These are phyloP conservation scores for Paxillus involutus DNA, from an alignment of 768 basidiomycete species.

Conservation along the genomic window DNA sequence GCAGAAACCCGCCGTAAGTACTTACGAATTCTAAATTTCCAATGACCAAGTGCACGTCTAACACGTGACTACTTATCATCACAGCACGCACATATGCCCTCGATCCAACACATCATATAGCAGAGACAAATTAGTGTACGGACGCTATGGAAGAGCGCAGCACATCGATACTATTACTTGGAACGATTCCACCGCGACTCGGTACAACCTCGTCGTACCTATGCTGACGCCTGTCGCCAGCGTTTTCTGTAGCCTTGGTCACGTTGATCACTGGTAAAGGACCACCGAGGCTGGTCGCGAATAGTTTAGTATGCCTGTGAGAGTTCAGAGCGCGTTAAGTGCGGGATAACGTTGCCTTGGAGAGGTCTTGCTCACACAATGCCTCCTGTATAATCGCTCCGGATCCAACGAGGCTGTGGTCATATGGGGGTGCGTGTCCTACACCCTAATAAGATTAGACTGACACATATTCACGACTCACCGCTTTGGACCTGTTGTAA, in stretches of 20 bases:
- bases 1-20: background rate
- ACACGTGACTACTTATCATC: no score
- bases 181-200: background rate
- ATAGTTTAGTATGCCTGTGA: background rate
- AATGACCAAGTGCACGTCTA: no score
- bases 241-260: background rate
- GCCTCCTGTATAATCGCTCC: background rate
- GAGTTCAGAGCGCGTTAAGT: background rate
- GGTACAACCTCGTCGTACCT: background rate
- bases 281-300: background rate
- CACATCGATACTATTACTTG: no score
- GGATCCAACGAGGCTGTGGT: constrained; percentile 3
- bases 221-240: background rate
- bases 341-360: background rate
- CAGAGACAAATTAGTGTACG: no score
- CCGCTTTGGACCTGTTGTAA: constrained; percentile 7
- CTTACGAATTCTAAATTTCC: background rate
- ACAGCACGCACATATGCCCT: no score
- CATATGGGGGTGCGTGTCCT: constrained; percentile 10
- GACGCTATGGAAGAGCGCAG: no score
- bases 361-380: background rate
- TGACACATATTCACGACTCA: constrained; percentile 2
- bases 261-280: background rate
- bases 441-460: background rate
- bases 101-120: no score